These are phyloP conservation scores for Acorus gramineus DNA, from an alignment of 106 monocot species.

Conservation along the genomic window DNA sequence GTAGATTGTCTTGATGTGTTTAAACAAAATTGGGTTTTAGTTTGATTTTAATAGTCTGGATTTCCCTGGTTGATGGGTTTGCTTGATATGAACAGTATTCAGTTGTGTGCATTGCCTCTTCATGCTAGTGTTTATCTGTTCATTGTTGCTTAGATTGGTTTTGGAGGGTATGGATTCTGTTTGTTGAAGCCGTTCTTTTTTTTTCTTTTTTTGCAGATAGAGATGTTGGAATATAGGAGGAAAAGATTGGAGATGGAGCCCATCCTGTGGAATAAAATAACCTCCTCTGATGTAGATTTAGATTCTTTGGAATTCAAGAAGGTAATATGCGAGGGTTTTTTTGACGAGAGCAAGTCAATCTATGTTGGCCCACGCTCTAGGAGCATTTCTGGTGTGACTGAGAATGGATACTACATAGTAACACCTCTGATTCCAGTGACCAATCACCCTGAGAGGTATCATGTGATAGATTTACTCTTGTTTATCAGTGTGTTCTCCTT, in stretches of 20 bases:
- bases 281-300: conserved; percentile 18
- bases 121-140: too few relatives aligned
- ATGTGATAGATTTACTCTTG: background rate
- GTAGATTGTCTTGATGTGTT: too few relatives aligned
- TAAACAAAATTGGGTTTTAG: too few relatives aligned
- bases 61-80: too few relatives aligned
- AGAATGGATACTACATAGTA: conserved; percentile 86
- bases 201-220: conserved; percentile 36
- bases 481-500: too few relatives aligned
- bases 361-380: conserved; percentile 92
- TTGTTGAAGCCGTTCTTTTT: background rate
- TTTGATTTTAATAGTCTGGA: too few relatives aligned
- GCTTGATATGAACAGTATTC: too few relatives aligned
- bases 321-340: conserved; percentile 64
- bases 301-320: conserved; percentile 62
- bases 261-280: conserved; percentile 33
- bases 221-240: conserved; percentile 86
- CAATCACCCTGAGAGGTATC: conserved; percentile 45
- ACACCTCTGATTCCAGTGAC: conserved; percentile 62
- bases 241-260: conserved; percentile 87
- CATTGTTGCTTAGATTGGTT: too few relatives aligned
- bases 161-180: too few relatives aligned
- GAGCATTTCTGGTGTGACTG: conserved; percentile 85
- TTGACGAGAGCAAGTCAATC: conserved; percentile 62
- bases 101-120: too few relatives aligned